Base-by-base conservation (phyloP, 2,329 filamentous ascomycete genomes). In the Fusarium zealandicum region DNA sequence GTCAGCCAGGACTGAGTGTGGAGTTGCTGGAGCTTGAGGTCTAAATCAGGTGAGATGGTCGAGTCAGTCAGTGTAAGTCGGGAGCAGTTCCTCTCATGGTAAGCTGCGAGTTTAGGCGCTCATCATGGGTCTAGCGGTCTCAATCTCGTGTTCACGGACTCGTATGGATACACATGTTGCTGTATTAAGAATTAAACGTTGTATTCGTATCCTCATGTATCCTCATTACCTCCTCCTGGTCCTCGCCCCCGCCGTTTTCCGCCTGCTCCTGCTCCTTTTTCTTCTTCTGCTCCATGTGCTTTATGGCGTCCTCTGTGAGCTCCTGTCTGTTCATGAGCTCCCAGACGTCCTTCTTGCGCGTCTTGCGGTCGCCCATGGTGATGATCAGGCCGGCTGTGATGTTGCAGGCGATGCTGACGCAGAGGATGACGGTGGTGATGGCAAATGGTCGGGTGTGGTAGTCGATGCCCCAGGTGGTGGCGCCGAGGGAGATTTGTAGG, bases 281-380 rank as follows among this genome's bases (percentile, higher is more conserved):
- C 50, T 68, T 61, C 67, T 79, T 78, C 60, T 79, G 79, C 63
- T 77, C 74, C 52, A 80, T 73, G 46, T 79, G 78, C 54, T 78
- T 75, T 45, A 81, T 82, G 8, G 81, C 81, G 49, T 84, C 76
- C 27, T 78, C 70, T 42, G 91, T 96, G 50, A 96, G 73, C 59
- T 91, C 85, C 69, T 95, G 91, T 25, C 90, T 79, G 66, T 90
- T 85, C 74, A 95, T 84, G 37, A 87, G 82, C 68, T 93, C 87
- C 17, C 92, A 79, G 0, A 96, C 90, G 35, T 96, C 90, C 82
- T 92, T 93, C 80, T 96, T 96, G 43, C 91, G 80, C 2, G 90
- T 92, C 59, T 82, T 84, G 16, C 87, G 82, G 68, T 93, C 90
- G 1, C 91, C 91, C 13, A 92, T 79, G 61, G 80, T 86, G 69